phyloP scores from a whole-genome alignment of 2,329 filamentous ascomycete genomes.

The Diaporthe sp. region DNA sequence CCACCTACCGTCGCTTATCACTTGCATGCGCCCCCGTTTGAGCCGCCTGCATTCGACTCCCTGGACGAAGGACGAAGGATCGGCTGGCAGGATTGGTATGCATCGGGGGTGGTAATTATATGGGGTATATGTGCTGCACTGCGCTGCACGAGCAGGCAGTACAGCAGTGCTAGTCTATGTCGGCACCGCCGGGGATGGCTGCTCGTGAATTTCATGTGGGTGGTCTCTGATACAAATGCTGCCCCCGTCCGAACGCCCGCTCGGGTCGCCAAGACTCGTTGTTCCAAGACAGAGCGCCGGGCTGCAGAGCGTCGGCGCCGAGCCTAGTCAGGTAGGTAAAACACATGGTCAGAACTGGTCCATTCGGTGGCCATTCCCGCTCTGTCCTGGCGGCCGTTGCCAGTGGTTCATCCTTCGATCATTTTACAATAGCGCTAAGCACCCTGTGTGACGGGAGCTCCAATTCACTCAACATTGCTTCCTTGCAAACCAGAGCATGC shows the following conservation, averaged over 20 bases:
- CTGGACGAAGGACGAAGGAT: not conserved
- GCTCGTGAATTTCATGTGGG: not conserved
- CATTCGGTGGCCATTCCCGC: not conserved
- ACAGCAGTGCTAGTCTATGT: not conserved
- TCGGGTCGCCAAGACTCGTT: conserved; percentile 2
- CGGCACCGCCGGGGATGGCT: not conserved
- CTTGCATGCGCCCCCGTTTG: not conserved
- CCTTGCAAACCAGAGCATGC: no score
- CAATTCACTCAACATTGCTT: no score
- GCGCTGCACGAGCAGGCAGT: not conserved
- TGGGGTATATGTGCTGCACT: not conserved
- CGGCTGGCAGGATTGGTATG: not conserved
- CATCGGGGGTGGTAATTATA: not conserved
- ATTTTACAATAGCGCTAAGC: no score
- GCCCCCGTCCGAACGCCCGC: conserved; percentile 19
- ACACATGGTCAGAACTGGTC: not conserved
- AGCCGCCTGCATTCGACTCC: not conserved
- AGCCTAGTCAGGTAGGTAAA: not conserved
- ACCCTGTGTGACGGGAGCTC: no score
- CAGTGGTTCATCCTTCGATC: not conserved
- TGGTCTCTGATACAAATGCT: not conserved
- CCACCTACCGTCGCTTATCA: not conserved
- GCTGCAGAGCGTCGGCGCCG: not conserved
- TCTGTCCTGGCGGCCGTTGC: not conserved
- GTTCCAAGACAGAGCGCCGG: not conserved